A percentile compares a stretch with the other conserved stretches of the same genome.
Conservation (phyloP, 176 grass and related monocot species). For the Hordeum marinum region DNA sequence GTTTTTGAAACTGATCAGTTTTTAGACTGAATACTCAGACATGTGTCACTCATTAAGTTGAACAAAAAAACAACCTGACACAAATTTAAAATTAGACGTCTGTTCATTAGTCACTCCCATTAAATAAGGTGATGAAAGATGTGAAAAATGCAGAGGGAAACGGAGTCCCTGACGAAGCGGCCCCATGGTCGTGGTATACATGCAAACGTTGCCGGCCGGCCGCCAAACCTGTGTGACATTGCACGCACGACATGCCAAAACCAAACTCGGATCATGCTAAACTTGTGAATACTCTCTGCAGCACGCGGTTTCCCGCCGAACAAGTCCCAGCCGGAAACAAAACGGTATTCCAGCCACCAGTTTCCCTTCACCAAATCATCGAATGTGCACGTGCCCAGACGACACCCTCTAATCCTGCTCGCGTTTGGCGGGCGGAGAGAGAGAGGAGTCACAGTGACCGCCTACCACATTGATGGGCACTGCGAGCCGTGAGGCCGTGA, state of each 20-base stretch:
- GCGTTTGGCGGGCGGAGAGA: not conserved
- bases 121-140: too few species aligned
- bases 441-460: not conserved
- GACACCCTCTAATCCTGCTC: not conserved
- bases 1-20: too few species aligned
- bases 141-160: too few species aligned
- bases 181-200: not conserved
- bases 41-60: too few species aligned
- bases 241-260: not conserved
- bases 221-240: not conserved
- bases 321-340: not conserved
- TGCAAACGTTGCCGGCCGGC: not conserved
- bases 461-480: not conserved
- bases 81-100: too few species aligned
- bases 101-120: too few species aligned
- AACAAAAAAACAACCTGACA: too few species aligned
- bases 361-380: not conserved
- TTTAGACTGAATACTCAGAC: too few species aligned
- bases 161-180: too few species aligned
- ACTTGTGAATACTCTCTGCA: not conserved
- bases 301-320: not conserved
- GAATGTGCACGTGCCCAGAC: not conserved
- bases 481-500: not conserved
- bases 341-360: not conserved
- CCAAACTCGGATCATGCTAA: constrained; percentile 8